Base-by-base conservation (phyloP, 768 basidiomycete species). In the Dacryopinax spathularia region DNA sequence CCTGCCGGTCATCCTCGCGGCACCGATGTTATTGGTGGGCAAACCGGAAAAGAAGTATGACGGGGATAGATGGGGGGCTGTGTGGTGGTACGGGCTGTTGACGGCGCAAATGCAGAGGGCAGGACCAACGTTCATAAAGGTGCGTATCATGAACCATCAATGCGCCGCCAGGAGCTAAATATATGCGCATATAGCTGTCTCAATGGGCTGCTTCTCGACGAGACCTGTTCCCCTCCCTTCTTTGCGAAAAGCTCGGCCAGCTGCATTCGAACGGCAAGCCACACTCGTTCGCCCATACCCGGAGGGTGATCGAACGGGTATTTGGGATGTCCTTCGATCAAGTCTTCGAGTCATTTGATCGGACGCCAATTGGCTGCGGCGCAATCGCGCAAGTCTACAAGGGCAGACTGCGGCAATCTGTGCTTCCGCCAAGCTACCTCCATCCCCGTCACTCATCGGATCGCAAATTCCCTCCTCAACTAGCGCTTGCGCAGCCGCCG, bases 131-230 rank as follows among this genome's bases (percentile, higher is more conserved):
- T 98, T 98, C 74, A 90, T 90, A 73, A 99, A 99, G 84, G 91
- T 89, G 69, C 63, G 76, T 69, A 56, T 27, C 25, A 12, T 20
- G 22, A 2, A n/a, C 9, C 9, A 5, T 60, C 41, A 12, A n/a
- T 39, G 5, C 34, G 31, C 25, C 33, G 62, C 33, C 16, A 33
- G 22, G 43, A 33, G 31, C 60, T n/a, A n/a, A 63, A 1, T 34
- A 16, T 13, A 10, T 33, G 10, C 29, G 20, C 18, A 25, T 60
- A 22, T 72, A 94, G 92, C 81, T 99, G 63, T 89, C 92, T 3
- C 96, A 99, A 81, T 99, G 96, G 96, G 96, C 96, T 6, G 96
- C 88, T 15, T 93, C 94, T 16, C 83, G 96, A 34, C 88, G 87
- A 37, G 96, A 99, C 73, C 78, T 99, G 1, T 98, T 99, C 75